Evolutionary conservation across 2,329 filamentous ascomycete species (phyloP), one percentile per base, ranked within the genome.

Genomic region (Fusarium armeniacum): DNA sequence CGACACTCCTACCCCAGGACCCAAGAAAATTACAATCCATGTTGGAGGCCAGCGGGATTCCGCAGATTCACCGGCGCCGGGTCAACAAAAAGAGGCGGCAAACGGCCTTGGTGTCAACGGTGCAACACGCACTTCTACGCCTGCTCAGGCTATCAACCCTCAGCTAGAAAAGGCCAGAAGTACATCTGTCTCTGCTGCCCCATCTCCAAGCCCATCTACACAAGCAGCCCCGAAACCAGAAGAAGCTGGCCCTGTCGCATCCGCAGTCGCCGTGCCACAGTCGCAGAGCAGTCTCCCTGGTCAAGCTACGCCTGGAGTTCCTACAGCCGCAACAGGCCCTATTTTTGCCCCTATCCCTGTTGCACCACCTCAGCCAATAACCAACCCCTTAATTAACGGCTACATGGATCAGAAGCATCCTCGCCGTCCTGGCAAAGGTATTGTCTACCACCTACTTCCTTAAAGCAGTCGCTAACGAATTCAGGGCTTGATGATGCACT

Each of bases 11-110:
- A 79, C 85, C 1, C 72, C 74, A 44, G 79, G 81, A 62, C 78
- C 83, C 11, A 90, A 89, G 78, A 91, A 89, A 77, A 89, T 95
- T 58, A 94, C 90, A 22, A 87, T 93, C 50, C 90, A 90, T 67
- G 86, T 93, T 56, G 89, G 88, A 72, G 86, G 85, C 40, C 87
- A 86, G 73, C 84, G 83, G 53, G 87, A 81, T 72, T 83, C 83
- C 60, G 83, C 82, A 24, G 85, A 83, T 41, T 88, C 87, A 28
- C 86, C 86, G 13, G 79, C 78, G 9, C 82, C 80, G 59, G 58
- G 53, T 30, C 76, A 75, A 47, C 35, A 70, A 44, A 59, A 67
- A 8, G 75, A 73, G 18, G 46, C 61, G 6, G 36, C 70, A n/a
- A 76, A 71, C 32, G 72, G 68, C 3, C 64, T 62, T 26, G 36